Percentiles rank a stretch among this genome's conserved stretches.
Evolutionary conservation across 192 early-diverging fungal species (phyloP).

Genomic region (Obelidium mucronatum): DNA sequence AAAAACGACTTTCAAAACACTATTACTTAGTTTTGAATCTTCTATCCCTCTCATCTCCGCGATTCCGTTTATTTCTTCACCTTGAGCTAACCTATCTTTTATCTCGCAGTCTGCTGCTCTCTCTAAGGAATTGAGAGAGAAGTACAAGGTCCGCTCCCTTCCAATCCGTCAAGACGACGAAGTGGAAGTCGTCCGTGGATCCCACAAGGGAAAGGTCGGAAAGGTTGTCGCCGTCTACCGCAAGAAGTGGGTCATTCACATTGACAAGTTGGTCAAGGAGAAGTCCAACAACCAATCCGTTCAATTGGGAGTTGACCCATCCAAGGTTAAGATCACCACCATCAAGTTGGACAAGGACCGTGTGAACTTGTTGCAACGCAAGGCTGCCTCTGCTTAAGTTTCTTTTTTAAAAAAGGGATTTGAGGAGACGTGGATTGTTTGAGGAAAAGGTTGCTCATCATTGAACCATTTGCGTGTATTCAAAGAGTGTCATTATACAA

Average conservation of each 20-base stretch:
- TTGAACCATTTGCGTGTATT: too few relatives aligned
- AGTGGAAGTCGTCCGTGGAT: constrained; percentile 94
- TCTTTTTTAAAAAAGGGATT: too few relatives aligned
- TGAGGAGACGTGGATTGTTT: too few relatives aligned
- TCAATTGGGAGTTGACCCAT: constrained; percentile 94
- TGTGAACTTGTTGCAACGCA: constrained; percentile 87
- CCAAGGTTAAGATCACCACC: constrained; percentile 97
- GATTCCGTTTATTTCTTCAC: background rate
- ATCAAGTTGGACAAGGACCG: constrained; percentile 98
- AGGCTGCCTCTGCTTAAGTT: constrained; percentile 54
- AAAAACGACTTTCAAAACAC: too few relatives aligned
- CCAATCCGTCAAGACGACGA: constrained; percentile 98
- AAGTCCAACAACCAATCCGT: constrained; percentile 97
- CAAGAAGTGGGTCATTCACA: constrained; percentile 99
- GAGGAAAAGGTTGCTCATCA: too few relatives aligned
- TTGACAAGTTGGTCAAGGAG: constrained; percentile 95
- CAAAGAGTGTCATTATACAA: too few relatives aligned
- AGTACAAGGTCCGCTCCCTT: constrained; percentile 94
- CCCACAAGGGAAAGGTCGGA: constrained; percentile 96
- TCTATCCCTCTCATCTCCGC: background rate
- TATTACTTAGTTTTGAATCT: background rate
- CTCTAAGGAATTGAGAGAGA: constrained; percentile 98
- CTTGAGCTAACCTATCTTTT: background rate
- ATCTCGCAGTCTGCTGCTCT: constrained; percentile 67
- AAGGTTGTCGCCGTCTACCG: constrained; percentile 97